Conservation (phyloP, 331 rosid species). For the Malus hybrid region DNA sequence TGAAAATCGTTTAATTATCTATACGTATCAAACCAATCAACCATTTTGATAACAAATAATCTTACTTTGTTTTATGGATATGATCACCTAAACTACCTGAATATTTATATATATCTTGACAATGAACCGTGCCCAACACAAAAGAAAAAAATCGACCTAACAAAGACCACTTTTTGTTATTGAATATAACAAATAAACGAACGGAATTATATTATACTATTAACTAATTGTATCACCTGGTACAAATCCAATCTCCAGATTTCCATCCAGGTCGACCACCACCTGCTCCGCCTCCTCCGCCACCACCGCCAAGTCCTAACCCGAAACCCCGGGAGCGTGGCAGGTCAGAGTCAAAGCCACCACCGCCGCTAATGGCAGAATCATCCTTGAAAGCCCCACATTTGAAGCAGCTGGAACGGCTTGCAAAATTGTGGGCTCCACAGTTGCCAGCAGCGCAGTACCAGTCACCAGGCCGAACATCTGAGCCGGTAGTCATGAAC, state of each 20-base stretch:
- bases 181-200: neutral
- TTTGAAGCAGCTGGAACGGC: constrained; percentile 95
- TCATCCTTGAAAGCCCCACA: constrained; percentile 95
- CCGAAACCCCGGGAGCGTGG: constrained; percentile 45
- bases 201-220: too few relatives aligned
- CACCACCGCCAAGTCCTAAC: constrained; percentile 15
- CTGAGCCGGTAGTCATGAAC: constrained; percentile 51
- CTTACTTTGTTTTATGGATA: too few relatives aligned
- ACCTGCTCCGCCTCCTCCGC: constrained; percentile 12
- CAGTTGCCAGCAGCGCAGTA: constrained; percentile 68
- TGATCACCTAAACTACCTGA: neutral
- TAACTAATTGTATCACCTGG: constrained; percentile 37
- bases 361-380: constrained; percentile 26
- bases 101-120: neutral
- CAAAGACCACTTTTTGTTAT: neutral
- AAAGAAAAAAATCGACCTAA: too few relatives aligned
- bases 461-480: constrained; percentile 94
- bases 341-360: constrained; percentile 43
- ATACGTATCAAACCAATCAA: too few relatives aligned
- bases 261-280: constrained; percentile 82
- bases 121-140: neutral
- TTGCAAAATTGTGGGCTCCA: constrained; percentile 89
- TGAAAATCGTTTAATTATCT: too few relatives aligned
- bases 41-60: too few relatives aligned
- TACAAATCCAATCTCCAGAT: constrained; percentile 97